Percentiles rank a stretch among this genome's conserved stretches.
Evolutionary conservation across 768 basidiomycete species (phyloP).

Genomic region (Amanita thiersii): DNA sequence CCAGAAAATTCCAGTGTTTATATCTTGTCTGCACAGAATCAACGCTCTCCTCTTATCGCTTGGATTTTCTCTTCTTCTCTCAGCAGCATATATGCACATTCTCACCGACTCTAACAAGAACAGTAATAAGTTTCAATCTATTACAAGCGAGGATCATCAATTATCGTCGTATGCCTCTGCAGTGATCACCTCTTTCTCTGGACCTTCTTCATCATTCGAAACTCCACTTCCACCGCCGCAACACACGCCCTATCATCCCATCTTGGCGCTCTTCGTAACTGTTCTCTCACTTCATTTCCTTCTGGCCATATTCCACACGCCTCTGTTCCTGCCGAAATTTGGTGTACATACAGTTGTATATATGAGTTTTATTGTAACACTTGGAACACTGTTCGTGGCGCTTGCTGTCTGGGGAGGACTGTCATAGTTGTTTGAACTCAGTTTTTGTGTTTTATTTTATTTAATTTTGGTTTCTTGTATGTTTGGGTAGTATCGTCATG

Average conservation of each 20-base stretch:
- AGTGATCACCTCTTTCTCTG: too few relatives aligned
- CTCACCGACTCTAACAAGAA: slow-evolving; percentile 25
- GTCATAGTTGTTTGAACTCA: slow-evolving; percentile 3
- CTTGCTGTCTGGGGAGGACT: slow-evolving; percentile 68
- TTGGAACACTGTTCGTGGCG: slow-evolving; percentile 67
- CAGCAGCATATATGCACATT: slow-evolving; percentile 54
- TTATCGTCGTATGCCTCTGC: too few relatives aligned
- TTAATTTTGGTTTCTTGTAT: not conserved
- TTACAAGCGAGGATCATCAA: too few relatives aligned
- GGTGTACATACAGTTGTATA: slow-evolving; percentile 77
- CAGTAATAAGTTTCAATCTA: not conserved
- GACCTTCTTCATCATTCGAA: too few relatives aligned
- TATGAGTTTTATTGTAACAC: slow-evolving; percentile 52
- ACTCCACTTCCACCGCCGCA: too few relatives aligned
- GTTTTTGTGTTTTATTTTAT: not conserved
- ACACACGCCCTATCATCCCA: slow-evolving; percentile 6
- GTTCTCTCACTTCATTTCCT: slow-evolving; percentile 41
- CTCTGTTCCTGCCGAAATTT: slow-evolving; percentile 57
- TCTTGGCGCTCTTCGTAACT: slow-evolving; percentile 24
- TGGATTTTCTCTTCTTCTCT: slow-evolving; percentile 55
- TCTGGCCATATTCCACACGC: slow-evolving; percentile 59
- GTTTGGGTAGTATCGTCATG: too few relatives aligned
- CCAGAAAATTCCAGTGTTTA: slow-evolving; percentile 71
- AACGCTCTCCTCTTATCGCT: slow-evolving; percentile 66
- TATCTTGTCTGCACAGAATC: slow-evolving; percentile 69